Evolutionary conservation across 140 eudicot species (phyloP).

Genomic region (Anethum foeniculum): DNA sequence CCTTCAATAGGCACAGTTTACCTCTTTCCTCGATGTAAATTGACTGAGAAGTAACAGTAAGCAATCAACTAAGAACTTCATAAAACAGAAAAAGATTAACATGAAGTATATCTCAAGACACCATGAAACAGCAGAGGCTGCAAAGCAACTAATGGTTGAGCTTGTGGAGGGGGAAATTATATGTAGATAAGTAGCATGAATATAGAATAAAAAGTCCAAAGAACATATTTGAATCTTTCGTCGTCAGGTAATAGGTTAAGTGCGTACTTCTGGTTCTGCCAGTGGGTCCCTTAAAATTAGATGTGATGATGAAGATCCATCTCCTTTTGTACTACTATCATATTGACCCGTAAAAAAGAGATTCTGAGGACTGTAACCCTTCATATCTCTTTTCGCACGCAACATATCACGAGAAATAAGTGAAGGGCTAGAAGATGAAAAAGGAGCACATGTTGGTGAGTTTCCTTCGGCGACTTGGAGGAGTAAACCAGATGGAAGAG

Average conservation of each 20-base stretch:
- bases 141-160: not conserved
- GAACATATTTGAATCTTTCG: not conserved
- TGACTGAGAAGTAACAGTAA: constrained; percentile 34
- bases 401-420: constrained; percentile 46
- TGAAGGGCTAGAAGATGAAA: constrained; percentile 53
- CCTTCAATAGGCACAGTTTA: constrained; percentile 56
- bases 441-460: constrained; percentile 31
- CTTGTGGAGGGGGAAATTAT: not conserved
- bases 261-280: constrained; percentile 81
- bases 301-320: constrained; percentile 73
- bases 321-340: constrained; percentile 40
- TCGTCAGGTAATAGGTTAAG: not conserved
- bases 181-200: not conserved
- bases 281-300: constrained; percentile 68
- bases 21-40: constrained; percentile 87
- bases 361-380: constrained; percentile 59
- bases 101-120: constrained; percentile 5
- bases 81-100: not conserved
- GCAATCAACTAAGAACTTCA: constrained; percentile 2
- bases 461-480: constrained; percentile 72
- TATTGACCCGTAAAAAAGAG: constrained; percentile 25
- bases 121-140: not conserved
- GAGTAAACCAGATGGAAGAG: constrained; percentile 94
- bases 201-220: not conserved
- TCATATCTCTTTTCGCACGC: constrained; percentile 57